Base-by-base conservation (phyloP, 768 basidiomycete genomes). In the Boletales sp. region DNA sequence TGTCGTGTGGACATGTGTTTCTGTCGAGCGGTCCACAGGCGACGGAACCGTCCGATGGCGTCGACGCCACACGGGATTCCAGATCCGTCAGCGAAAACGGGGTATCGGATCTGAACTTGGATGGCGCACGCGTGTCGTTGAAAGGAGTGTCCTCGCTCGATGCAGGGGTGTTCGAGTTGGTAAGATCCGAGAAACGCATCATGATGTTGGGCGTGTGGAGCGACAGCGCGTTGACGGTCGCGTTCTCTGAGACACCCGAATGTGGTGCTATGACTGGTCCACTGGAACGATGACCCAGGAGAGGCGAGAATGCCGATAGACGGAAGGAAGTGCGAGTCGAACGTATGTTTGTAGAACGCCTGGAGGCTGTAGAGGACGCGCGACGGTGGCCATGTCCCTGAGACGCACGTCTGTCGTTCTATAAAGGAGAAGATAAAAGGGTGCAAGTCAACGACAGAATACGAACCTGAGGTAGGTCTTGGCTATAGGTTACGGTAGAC, bases 401-500 rank as follows among this genome's bases (percentile, higher is more conserved):
- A 41, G 60, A 62, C 2, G 47, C 36, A 13, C 48, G 53, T 37
- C 55, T 52, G 33, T 30, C 21, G 39, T 66, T 67, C 67, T 69
- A 44, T n/a, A 44, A 25, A 11, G 9, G 11, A 21, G 11, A 11
- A 17, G 14, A 31, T 18, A 4, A 47, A 25, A 17, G 28, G 4
- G 21, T 11, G 30, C 19, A 13, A 30, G 40, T 14, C 11, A 49
- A 15, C 38, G 36, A 45, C 4, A 4, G 12, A 17, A 48, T 33
- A 17, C 57, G 7, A 51, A 69, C 67, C 67, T 66, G 67, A 43
- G 40, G 49, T 18, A 68, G 60, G 39, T 65, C 65, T 49, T 64
- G 67, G 34, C 65, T 66, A 14, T 46, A 44, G 5, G 65, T 68
- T 21, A 60, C 42, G 9, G 38, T 63, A 15, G 56, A 50, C 10